Evolutionary conservation across 2,329 filamentous ascomycete genomes (phyloP).

Genomic region (Elsinoe perseae): DNA sequence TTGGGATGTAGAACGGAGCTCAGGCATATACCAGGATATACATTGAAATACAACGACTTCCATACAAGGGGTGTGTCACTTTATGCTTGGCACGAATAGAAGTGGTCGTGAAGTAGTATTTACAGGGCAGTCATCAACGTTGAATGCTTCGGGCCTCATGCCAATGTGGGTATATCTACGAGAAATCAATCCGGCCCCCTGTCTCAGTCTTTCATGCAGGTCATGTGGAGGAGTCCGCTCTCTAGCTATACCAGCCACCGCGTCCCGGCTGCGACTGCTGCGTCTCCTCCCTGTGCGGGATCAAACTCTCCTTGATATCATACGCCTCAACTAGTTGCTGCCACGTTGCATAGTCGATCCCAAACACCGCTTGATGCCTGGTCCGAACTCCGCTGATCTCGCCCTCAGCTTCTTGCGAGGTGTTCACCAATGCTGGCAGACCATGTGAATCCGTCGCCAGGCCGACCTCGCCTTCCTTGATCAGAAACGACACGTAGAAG

Average conservation of each 20-base stretch:
- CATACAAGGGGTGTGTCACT: too few species aligned
- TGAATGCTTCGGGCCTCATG: neutral
- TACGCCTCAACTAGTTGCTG: constrained; percentile 67
- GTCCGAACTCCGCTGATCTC: neutral
- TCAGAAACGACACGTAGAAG: constrained; percentile 92
- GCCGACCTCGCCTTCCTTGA: constrained; percentile 72
- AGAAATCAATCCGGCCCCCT: neutral
- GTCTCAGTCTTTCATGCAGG: neutral
- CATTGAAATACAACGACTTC: too few species aligned
- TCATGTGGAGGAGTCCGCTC: neutral
- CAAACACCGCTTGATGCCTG: constrained; percentile 77
- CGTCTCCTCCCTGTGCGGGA: constrained; percentile 59
- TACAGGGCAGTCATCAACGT: neutral
- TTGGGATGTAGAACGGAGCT: neutral
- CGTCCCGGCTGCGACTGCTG: constrained; percentile 52
- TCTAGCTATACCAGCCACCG: constrained; percentile 58
- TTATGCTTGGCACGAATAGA: too few species aligned
- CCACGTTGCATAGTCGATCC: constrained; percentile 81
- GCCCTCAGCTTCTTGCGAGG: neutral
- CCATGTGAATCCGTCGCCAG: constrained; percentile 66
- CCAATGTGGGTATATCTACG: neutral
- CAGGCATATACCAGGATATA: too few species aligned
- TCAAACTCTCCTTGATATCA: constrained; percentile 70
- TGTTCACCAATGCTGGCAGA: constrained; percentile 57
- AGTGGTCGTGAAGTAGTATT: neutral